Percentiles rank a stretch among this genome's conserved stretches.
Evolutionary conservation across 495 filamentous ascomycete genomes (phyloP).

Genomic region (Aeminium ludgeri): DNA sequence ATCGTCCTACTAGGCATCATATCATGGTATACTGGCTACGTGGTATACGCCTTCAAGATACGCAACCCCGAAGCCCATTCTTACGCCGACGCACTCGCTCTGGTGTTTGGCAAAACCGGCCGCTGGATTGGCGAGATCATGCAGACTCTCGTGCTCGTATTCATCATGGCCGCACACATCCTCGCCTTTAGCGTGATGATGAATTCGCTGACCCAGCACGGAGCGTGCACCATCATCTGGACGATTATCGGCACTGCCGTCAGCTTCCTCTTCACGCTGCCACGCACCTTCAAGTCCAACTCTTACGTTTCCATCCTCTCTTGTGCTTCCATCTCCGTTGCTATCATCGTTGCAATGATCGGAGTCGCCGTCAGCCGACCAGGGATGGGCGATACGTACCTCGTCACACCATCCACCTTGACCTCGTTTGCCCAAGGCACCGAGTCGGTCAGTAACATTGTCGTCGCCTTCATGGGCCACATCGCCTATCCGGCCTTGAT

Average conservation of each 20-base stretch:
- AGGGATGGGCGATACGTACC: slow-evolving; percentile 19
- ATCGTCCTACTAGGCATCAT: slow-evolving; percentile 45
- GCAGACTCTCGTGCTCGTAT: slow-evolving; percentile 48
- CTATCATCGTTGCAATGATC: slow-evolving; percentile 55
- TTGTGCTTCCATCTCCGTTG: slow-evolving; percentile 46
- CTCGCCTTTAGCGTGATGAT: slow-evolving; percentile 58
- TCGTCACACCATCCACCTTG: not conserved
- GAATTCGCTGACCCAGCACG: slow-evolving; percentile 46
- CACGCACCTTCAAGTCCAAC: slow-evolving; percentile 43
- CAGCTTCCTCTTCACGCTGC: slow-evolving; percentile 44
- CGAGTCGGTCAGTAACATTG: slow-evolving; percentile 9
- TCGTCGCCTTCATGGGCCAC: slow-evolving; percentile 16
- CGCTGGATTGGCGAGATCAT: slow-evolving; percentile 46
- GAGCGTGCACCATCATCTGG: slow-evolving; percentile 51
- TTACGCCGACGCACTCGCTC: slow-evolving; percentile 52
- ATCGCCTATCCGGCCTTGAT: slow-evolving; percentile 18
- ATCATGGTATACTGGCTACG: slow-evolving; percentile 60
- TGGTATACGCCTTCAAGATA: slow-evolving; percentile 63
- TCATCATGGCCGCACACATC: slow-evolving; percentile 62
- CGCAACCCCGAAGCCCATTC: slow-evolving; percentile 53
- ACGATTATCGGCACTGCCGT: slow-evolving; percentile 46
- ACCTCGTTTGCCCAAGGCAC: slow-evolving; percentile 25
- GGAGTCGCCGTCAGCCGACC: slow-evolving; percentile 24
- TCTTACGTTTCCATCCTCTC: slow-evolving; percentile 45
- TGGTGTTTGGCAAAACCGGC: slow-evolving; percentile 47